phyloP scores from a whole-genome alignment of 169 alveolate genomes.

The Plasmodium cynomolgi region DNA sequence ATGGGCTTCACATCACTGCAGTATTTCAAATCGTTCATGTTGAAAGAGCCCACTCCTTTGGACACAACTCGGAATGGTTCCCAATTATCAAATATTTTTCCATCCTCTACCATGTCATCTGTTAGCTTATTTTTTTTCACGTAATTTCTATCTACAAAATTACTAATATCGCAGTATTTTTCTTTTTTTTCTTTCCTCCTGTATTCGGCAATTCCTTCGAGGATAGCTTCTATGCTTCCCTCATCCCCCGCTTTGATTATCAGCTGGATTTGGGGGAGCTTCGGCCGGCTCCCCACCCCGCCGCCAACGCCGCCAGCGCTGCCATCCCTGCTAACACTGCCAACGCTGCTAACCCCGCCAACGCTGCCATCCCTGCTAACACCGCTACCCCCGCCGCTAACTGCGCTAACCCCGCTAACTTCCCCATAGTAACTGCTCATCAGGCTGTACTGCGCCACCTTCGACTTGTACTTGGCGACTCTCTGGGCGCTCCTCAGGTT shows the following conservation, averaged over 20 bases:
- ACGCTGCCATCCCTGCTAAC: not conserved
- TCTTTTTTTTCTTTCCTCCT: slow-evolving; percentile 69
- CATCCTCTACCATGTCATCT: slow-evolving; percentile 49
- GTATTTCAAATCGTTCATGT: slow-evolving; percentile 42
- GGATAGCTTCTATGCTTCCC: slow-evolving; percentile 92
- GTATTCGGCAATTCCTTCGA: slow-evolving; percentile 82
- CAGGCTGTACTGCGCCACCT: slow-evolving; percentile 80
- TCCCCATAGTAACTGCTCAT: slow-evolving; percentile 55
- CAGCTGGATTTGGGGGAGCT: slow-evolving; percentile 77
- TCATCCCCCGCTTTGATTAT: slow-evolving; percentile 90
- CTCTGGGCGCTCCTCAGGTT: slow-evolving; percentile 76
- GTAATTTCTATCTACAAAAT: slow-evolving; percentile 57
- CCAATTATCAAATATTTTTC: slow-evolving; percentile 72
- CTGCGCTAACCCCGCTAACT: not conserved
- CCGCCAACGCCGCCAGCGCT: not conserved
- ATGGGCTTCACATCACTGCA: slow-evolving; percentile 59
- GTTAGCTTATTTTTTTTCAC: slow-evolving; percentile 24
- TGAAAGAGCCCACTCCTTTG: slow-evolving; percentile 89
- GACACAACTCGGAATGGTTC: slow-evolving; percentile 83
- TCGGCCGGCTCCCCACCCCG: not conserved
- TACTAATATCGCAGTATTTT: slow-evolving; percentile 48
- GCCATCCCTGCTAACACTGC: not conserved
- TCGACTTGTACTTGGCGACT: slow-evolving; percentile 81
- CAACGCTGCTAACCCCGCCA: not conserved
- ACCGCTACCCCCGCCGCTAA: not conserved